Base-by-base conservation (phyloP, 2,329 filamentous ascomycete species). In the Aspergillus luchuensis region DNA sequence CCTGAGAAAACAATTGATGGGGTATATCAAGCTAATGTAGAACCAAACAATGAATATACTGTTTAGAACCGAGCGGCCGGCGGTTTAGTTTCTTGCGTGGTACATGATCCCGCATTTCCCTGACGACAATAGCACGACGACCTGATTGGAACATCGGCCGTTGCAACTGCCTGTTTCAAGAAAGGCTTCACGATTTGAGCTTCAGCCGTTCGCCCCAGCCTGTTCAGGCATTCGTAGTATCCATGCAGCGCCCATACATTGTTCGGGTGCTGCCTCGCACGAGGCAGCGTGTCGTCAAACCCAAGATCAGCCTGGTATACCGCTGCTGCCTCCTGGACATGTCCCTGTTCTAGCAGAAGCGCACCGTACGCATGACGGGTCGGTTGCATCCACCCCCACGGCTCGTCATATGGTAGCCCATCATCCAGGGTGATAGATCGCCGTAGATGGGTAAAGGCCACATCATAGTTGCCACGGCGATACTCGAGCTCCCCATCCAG, bases 381-480 rank as follows among this genome's bases (percentile, higher is more conserved):
- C 0, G 89, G 89, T 69, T 90, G 87, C 89, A 92, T 91, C 89
- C 89, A 92, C 0, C 87, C 88, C 89, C 89, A 91, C 0, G 90
- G 90, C 71, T 92, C 90, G 52, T 89, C 87, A 62, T 90, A 92
- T 0, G 85, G 86, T 28, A 92, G 79, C 0, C 72, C 74, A 67
- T 90, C 88, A 63, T 91, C 87, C 2, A 84, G 79, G 1, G 76
- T 69, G 21, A 90, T 85, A 0, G 88, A 82, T 10, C 77, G 78
- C 1, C 82, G 81, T 2, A 92, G 77, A 55, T 85, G 80, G 3
- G 75, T 68, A 69, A 90, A 91, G 0, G 89, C 89, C 0, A 71
- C 51, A 0, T 85, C 81, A 56, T 83, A 82, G 54, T 88, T 82
- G 0, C 82, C 82, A 3, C 79, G 79, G 1, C 90, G 86, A 67